These are phyloP conservation scores for Boletus reticuloceps DNA, from an alignment of 768 basidiomycete genomes.

Conservation along the genomic window DNA sequence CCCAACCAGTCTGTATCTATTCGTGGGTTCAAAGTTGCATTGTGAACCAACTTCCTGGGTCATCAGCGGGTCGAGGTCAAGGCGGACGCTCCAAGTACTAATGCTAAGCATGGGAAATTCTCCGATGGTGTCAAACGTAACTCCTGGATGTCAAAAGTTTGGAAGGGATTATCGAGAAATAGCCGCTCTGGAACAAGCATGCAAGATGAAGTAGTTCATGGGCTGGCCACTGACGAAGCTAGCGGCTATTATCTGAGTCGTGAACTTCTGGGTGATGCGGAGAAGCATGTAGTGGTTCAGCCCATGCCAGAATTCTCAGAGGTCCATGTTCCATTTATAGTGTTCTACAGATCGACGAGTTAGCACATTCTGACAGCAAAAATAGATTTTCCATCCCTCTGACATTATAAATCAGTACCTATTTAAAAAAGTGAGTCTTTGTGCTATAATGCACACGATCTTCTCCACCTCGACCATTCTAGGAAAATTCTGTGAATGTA, in stretches of 20 bases:
- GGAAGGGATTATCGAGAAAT: too few relatives aligned
- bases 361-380: background rate
- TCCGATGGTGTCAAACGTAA: too few relatives aligned
- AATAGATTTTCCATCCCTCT: slow-evolving; percentile 11
- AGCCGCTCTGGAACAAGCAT: too few relatives aligned
- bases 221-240: background rate
- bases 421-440: background rate
- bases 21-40: slow-evolving; percentile 24
- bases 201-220: background rate
- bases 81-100: background rate
- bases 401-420: slow-evolving; percentile 10
- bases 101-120: too few relatives aligned
- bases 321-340: background rate
- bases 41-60: background rate
- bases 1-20: slow-evolving; percentile 29
- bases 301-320: background rate
- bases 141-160: too few relatives aligned
- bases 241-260: background rate
- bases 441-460: background rate
- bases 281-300: background rate
- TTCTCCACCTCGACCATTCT: background rate
- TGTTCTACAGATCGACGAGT: too few relatives aligned
- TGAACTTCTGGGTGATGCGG: background rate
- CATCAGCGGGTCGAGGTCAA: slow-evolving; percentile 1
- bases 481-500: background rate